phyloP scores from a whole-genome alignment of 768 basidiomycete species.

The Lyophyllum shimeji region DNA sequence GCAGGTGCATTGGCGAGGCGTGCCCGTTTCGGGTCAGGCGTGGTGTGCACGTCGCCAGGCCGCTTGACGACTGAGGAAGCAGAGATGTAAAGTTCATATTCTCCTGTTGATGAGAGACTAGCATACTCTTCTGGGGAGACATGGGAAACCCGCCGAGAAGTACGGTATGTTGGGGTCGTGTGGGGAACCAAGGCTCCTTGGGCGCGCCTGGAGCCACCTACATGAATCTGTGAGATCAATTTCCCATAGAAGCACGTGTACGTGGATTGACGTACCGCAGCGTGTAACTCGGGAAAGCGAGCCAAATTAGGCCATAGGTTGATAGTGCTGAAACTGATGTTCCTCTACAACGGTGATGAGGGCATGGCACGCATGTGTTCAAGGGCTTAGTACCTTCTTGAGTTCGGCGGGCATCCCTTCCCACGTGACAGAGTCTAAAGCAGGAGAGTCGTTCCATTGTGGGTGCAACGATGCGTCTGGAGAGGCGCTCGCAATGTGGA shows the following conservation, averaged over 20 bases:
- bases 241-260: not conserved
- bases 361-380: not conserved
- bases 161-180: conserved; percentile 44
- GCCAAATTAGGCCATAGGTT: conserved; percentile 41
- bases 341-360: conserved; percentile 40
- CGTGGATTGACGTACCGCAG: conserved; percentile 36
- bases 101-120: not conserved
- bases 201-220: conserved; percentile 34
- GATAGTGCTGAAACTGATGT: conserved; percentile 57
- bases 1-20: conserved; percentile 26
- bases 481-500: conserved; percentile 59
- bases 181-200: conserved; percentile 57
- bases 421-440: conserved; percentile 57
- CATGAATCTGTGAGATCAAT: not conserved
- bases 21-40: conserved; percentile 47
- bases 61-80: conserved; percentile 40
- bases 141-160: conserved; percentile 48
- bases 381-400: conserved; percentile 47
- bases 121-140: conserved; percentile 29
- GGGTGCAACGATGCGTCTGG: conserved; percentile 59
- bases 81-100: not conserved
- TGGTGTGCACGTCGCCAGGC: conserved; percentile 32
- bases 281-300: conserved; percentile 51
- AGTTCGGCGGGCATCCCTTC: conserved; percentile 59
- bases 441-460: conserved; percentile 46